Evolutionary conservation across 495 filamentous ascomycete species (phyloP).

Genomic region (Neurospora intermedia): DNA sequence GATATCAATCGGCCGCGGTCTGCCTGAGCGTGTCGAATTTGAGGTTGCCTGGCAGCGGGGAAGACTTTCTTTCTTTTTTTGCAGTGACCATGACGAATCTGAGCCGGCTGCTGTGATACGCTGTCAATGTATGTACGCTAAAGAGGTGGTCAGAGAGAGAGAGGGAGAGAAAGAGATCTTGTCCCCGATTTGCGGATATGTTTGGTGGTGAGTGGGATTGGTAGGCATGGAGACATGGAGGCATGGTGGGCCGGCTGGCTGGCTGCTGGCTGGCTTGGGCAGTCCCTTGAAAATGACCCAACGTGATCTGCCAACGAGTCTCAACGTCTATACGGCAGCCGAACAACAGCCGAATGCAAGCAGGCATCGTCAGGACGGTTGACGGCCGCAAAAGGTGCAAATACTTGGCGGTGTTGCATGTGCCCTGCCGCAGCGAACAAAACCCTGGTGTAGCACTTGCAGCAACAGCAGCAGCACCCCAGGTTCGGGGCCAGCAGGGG

Average conservation of each 20-base stretch:
- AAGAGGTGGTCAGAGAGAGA: slow-evolving; percentile 1
- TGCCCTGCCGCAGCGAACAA: neutral
- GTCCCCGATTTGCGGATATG: slow-evolving; percentile 1
- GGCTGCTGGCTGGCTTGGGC: neutral
- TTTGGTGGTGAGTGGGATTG: neutral
- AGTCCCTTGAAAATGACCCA: neutral
- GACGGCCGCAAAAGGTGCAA: neutral
- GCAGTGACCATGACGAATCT: slow-evolving; percentile 17
- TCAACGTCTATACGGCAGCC: neutral
- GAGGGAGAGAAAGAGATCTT: slow-evolving; percentile 8
- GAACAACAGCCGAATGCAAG: neutral
- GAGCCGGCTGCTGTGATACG: slow-evolving; percentile 12
- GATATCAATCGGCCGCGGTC: neutral
- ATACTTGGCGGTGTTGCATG: neutral
- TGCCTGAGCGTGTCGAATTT: slow-evolving; percentile 8
- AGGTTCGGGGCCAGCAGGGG: neutral
- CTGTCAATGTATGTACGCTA: slow-evolving; percentile 9
- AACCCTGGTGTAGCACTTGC: neutral
- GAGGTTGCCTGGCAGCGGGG: neutral
- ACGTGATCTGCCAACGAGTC: slow-evolving; percentile 2
- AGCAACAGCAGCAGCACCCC: neutral
- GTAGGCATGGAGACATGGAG: neutral
- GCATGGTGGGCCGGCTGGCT: neutral
- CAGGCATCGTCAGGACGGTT: neutral
- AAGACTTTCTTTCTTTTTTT: slow-evolving; percentile 2